A percentile compares a stretch with the other conserved stretches of the same genome.
Evolutionary conservation across 2,329 filamentous ascomycete genomes (phyloP).

Genomic region (Colletotrichum phormii): DNA sequence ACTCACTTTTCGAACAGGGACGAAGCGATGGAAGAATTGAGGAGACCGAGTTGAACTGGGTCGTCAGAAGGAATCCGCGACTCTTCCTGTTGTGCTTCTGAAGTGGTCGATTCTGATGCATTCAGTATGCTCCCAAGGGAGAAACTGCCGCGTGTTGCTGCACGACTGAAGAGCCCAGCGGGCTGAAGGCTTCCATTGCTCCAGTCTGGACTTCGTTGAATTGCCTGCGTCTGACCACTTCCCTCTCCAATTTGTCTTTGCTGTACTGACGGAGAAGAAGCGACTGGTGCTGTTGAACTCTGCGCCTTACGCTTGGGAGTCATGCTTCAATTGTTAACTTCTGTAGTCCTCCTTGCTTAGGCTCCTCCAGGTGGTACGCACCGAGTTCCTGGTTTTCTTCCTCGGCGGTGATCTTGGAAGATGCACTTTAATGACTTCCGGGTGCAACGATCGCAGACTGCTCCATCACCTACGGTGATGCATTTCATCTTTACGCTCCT

Average conservation of each 20-base stretch:
- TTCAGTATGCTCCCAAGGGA: conserved; percentile 48
- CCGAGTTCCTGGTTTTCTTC: conserved; percentile 51
- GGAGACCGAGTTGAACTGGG: conserved; percentile 5
- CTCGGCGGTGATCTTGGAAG: conserved; percentile 52
- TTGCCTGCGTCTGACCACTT: neutral
- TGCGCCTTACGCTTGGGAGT: neutral
- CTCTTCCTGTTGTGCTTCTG: neutral
- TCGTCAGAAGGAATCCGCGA: neutral
- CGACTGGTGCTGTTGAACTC: neutral
- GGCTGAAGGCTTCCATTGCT: conserved; percentile 44
- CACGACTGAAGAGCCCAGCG: conserved; percentile 47
- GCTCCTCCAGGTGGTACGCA: conserved; percentile 26
- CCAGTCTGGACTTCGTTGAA: conserved; percentile 20
- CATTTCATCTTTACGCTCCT: conserved; percentile 55
- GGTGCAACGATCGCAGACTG: conserved; percentile 49
- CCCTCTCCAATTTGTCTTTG: neutral
- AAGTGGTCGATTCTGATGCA: neutral
- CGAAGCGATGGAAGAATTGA: conserved; percentile 18
- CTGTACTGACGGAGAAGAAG: neutral
- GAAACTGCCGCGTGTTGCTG: conserved; percentile 48
- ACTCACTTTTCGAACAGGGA: conserved; percentile 27
- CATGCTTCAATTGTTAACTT: neutral
- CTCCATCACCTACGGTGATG: conserved; percentile 37
- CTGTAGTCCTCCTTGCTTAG: too few species aligned
- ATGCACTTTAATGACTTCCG: conserved; percentile 51